Evolutionary conservation across 2,329 filamentous ascomycete species (phyloP), one percentile per base, ranked within the genome.

Genomic region (Colletotrichum abscissum): DNA sequence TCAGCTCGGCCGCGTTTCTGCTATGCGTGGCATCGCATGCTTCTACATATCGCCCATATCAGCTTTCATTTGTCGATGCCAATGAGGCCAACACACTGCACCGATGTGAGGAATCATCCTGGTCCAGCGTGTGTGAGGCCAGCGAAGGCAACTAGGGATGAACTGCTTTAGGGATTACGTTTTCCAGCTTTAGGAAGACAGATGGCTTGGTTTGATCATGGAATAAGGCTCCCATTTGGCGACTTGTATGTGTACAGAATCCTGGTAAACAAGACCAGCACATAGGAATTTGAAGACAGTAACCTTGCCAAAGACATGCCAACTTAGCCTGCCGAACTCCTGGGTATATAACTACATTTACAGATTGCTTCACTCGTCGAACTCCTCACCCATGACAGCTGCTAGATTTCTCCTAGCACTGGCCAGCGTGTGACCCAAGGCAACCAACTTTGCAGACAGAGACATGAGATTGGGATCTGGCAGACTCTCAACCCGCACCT

Each of bases 401-500:
- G 90, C 90, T 75, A 98, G 82, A 14, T 95, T 95, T 68, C 89
- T 87, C 77, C 93, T 88, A 75, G 92, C 92, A 75, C 94, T 86
- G 70, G 88, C 86, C 24, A 98, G 87, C 74, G 92, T 92, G 78
- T 95, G 90, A 75, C 93, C 92, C 70, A 98, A 84, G 5, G 94
- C 95, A 35, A 89, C 91, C 76, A 98, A 85, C 83, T 98, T 98
- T 5, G 95, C 93, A 81, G 94, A 92, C 42, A 97, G 87, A 46
- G 94, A 93, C 81, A 98, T 92, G 76, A 98, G 81, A 77, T 92
- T 95, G 1, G 96, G 96, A 81, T 98, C 95, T 68, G 95, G 94
- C 46, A 73, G 38, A 78, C 91, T 96, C 82, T 98, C 95, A 2
- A 98, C 92, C 54, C 93, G 89, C 5, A 98, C 90, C 84, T 98